Evolutionary conservation across 805 yeast species (phyloP).

Genomic region (Candida khao-thaluensis): DNA sequence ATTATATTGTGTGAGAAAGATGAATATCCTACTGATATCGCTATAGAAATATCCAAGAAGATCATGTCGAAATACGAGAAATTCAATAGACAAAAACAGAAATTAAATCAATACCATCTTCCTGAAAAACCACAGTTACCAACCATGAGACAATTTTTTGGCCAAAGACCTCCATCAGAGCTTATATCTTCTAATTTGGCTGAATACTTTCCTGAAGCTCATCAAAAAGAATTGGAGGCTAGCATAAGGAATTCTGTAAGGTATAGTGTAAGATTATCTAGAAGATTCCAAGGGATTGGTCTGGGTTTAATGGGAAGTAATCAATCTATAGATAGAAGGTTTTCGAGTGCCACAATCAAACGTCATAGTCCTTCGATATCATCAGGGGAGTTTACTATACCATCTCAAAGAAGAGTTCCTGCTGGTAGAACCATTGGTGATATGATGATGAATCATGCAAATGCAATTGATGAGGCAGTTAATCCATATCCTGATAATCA

Average conservation of each 20-base stretch:
- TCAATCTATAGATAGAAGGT: conserved; percentile 19
- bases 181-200: conserved; percentile 84
- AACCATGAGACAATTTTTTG: conserved; percentile 55
- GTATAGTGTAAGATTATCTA: conserved; percentile 63
- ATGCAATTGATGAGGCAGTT: conserved; percentile 52
- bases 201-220: conserved; percentile 88
- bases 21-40: conserved; percentile 62
- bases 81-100: conserved; percentile 22
- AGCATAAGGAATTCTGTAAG: conserved; percentile 84
- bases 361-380: conserved; percentile 12
- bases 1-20: conserved; percentile 63
- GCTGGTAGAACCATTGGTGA: conserved; percentile 58
- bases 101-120: conserved; percentile 22
- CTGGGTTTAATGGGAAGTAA: conserved; percentile 15
- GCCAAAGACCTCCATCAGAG: conserved; percentile 92
- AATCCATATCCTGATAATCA: conserved; percentile 23
- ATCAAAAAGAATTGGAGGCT: conserved; percentile 65
- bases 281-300: conserved; percentile 24
- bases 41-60: conserved; percentile 55
- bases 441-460: conserved; percentile 53
- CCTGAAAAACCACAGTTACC: conserved; percentile 18
- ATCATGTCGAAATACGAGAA: conserved; percentile 34
- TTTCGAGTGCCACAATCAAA: conserved; percentile 15
- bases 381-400: conserved; percentile 17
- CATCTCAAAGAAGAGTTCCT: conserved; percentile 14